These are phyloP conservation scores for Xylariaceae sp. DNA, from an alignment of 2,329 filamentous ascomycete species.

Conservation along the genomic window DNA sequence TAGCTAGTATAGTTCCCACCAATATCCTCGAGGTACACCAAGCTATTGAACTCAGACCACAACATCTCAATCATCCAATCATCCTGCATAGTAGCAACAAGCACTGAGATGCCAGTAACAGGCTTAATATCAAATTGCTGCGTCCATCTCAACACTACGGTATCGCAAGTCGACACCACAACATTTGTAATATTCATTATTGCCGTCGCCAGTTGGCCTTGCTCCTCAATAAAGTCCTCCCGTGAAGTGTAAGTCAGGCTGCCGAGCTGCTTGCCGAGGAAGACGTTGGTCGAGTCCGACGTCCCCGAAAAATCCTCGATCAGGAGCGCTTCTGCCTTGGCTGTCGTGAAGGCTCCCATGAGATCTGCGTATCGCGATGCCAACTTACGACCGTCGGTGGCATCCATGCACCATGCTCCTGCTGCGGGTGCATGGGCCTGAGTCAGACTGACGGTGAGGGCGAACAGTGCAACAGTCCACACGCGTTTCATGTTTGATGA, in stretches of 20 bases:
- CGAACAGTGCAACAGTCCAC: too few relatives aligned
- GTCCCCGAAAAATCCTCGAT: conserved; percentile 28
- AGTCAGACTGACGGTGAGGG: too few relatives aligned
- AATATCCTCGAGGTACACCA: conserved; percentile 24
- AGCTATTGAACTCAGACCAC: conserved; percentile 34
- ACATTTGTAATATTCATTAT: conserved; percentile 25
- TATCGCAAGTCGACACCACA: conserved; percentile 27
- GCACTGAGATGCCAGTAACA: conserved; percentile 31
- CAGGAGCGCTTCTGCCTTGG: conserved; percentile 18
- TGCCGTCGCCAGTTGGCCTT: conserved; percentile 28
- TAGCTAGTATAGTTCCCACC: too few relatives aligned
- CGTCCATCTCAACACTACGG: conserved; percentile 32
- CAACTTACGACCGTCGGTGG: conserved; percentile 2
- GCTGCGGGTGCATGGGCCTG: neutral
- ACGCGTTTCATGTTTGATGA: too few relatives aligned
- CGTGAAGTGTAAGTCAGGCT: conserved; percentile 31
- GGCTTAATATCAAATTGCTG: conserved; percentile 24
- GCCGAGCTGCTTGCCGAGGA: conserved; percentile 28
- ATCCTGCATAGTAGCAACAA: conserved; percentile 19
- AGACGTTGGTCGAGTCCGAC: conserved; percentile 33
- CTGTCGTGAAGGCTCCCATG: conserved; percentile 9
- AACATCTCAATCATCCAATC: conserved; percentile 30
- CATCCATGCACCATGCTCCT: neutral
- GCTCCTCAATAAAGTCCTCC: conserved; percentile 27
- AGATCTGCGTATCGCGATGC: conserved; percentile 12